A percentile compares a stretch with the other conserved stretches of the same genome.
phyloP scores from a whole-genome alignment of 257 asterid genomes.

The Solanum chmielewskii region DNA sequence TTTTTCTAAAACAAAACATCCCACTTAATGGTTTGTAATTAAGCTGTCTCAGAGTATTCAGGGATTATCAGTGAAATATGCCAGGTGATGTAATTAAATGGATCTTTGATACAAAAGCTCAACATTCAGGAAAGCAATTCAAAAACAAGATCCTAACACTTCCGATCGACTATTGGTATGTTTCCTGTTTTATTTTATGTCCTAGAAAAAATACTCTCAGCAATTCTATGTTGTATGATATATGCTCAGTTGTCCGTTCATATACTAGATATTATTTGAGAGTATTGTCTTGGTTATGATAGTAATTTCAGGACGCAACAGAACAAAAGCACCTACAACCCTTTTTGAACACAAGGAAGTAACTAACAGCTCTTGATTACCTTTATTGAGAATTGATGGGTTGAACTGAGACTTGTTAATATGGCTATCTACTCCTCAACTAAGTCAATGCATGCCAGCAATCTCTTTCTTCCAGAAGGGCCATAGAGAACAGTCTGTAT shows the following conservation, averaged over 20 bases:
- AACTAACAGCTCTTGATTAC: not conserved
- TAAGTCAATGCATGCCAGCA: constrained; percentile 39
- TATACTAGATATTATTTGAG: not conserved
- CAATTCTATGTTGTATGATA: not conserved
- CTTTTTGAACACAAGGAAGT: not conserved
- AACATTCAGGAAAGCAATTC: not conserved
- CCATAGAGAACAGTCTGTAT: constrained; percentile 37
- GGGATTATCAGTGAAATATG: not conserved
- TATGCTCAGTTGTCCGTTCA: not conserved
- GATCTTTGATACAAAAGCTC: not conserved
- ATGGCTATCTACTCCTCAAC: constrained; percentile 15
- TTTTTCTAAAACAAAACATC: not conserved
- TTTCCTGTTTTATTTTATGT: not conserved
- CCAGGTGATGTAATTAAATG: not conserved
- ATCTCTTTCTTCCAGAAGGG: constrained; percentile 21
- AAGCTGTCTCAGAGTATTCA: not conserved
- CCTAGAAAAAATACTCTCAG: not conserved
- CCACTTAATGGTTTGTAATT: not conserved
- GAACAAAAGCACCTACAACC: not conserved
- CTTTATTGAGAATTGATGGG: not conserved
- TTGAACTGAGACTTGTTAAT: not conserved
- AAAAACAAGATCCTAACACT: not conserved
- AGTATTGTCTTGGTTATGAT: not conserved
- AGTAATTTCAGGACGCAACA: not conserved
- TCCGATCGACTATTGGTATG: not conserved